Evolutionary conservation across 2,329 filamentous ascomycete genomes (phyloP).

Genomic region (Myriangium duriaei): DNA sequence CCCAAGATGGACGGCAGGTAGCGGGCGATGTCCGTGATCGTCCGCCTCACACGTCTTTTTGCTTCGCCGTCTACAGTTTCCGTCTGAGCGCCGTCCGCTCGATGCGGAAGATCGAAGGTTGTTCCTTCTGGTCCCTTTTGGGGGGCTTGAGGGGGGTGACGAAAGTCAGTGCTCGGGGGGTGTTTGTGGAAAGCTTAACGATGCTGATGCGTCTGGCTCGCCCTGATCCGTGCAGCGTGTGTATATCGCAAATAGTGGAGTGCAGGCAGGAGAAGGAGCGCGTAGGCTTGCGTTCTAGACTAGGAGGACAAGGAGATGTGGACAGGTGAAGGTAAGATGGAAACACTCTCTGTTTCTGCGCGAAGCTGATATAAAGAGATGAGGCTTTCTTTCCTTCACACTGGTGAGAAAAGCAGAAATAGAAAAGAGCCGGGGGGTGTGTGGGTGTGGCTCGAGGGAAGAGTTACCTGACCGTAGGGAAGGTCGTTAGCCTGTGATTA

Average conservation of each 20-base stretch:
- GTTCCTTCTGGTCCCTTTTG: background rate
- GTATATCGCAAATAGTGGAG: background rate
- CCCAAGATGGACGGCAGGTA: background rate
- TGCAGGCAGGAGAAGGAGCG: background rate
- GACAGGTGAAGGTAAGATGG: too few species aligned
- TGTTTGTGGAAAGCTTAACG: background rate
- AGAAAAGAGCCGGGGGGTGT: too few species aligned
- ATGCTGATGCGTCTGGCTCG: background rate
- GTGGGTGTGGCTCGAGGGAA: too few species aligned
- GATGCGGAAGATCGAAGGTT: background rate
- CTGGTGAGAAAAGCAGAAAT: too few species aligned
- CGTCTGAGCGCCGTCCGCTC: background rate
- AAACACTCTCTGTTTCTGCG: too few species aligned
- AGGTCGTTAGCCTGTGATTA: too few species aligned
- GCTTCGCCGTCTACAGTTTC: background rate
- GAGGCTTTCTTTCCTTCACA: too few species aligned
- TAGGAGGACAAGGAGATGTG: background rate
- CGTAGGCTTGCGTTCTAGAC: too few species aligned
- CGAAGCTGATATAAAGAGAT: too few species aligned
- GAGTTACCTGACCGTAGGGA: too few species aligned
- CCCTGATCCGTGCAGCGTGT: background rate
- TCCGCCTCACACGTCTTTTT: background rate
- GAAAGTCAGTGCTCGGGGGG: background rate
- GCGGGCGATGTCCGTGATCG: constrained; percentile 6
- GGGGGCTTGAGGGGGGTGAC: background rate